Evolutionary conservation across 2,329 filamentous ascomycete species (phyloP).

Genomic region (Emergomyces orientalis): DNA sequence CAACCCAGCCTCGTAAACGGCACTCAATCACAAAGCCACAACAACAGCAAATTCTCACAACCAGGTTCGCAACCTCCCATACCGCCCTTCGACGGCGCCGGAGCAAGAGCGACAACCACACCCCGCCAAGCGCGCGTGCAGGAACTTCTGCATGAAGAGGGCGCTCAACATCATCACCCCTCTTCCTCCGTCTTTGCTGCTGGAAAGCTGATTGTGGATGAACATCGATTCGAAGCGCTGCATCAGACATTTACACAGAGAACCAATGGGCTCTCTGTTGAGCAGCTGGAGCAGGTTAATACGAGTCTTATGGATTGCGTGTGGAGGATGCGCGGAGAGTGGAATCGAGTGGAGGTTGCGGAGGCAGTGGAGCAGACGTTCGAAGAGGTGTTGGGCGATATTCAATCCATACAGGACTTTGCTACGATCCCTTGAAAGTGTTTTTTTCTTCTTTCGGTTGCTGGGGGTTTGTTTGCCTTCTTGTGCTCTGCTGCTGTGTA

Average conservation of each 20-base stretch:
- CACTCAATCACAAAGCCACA: conserved; percentile 29
- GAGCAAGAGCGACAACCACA: conserved; percentile 20
- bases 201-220: conserved; percentile 32
- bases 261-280: conserved; percentile 72
- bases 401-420: conserved; percentile 46
- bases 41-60: conserved; percentile 19
- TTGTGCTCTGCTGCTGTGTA: background rate
- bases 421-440: conserved; percentile 2
- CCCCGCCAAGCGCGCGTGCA: conserved; percentile 13
- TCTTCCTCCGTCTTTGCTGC: background rate
- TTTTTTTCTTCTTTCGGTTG: background rate
- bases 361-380: conserved; percentile 58
- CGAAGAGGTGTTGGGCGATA: conserved; percentile 54
- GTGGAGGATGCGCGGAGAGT: conserved; percentile 69
- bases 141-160: conserved; percentile 11
- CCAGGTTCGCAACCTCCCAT: conserved; percentile 30
- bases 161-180: conserved; percentile 8
- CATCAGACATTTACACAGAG: conserved; percentile 54
- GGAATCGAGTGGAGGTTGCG: conserved; percentile 71
- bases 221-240: conserved; percentile 47
- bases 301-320: conserved; percentile 82
- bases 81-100: conserved; percentile 31
- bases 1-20: conserved; percentile 24
- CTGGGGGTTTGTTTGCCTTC: background rate
- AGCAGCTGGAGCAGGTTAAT: conserved; percentile 91